phyloP scores from a whole-genome alignment of 2,329 filamentous ascomycete genomes.

The Aspergillus japonicus region DNA sequence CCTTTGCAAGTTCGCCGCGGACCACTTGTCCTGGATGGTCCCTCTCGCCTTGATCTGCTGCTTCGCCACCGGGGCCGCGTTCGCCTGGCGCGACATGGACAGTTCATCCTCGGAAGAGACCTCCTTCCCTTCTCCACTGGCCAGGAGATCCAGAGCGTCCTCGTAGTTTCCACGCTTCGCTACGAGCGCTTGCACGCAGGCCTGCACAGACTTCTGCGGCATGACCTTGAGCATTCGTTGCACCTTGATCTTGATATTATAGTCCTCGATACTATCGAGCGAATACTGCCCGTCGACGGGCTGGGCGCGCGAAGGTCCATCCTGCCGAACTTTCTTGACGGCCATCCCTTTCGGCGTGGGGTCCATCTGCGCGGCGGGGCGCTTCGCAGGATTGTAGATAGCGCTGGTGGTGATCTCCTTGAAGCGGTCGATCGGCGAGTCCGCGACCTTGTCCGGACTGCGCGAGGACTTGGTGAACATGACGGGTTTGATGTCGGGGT shows the following conservation, averaged over 20 bases:
- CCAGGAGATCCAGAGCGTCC: conserved; percentile 53
- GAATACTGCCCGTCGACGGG: conserved; percentile 45
- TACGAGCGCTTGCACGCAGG: conserved; percentile 52
- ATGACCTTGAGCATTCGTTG: conserved; percentile 52
- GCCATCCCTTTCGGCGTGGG: conserved; percentile 37
- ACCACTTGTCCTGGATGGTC: conserved; percentile 61
- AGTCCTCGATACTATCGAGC: conserved; percentile 54
- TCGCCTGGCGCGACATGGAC: conserved; percentile 23
- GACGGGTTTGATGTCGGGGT: conserved; percentile 61
- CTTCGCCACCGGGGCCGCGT: conserved; percentile 40
- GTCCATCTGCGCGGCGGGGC: conserved; percentile 46
- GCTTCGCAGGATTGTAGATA: conserved; percentile 45
- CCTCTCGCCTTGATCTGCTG: conserved; percentile 55
- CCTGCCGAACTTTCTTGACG: conserved; percentile 43
- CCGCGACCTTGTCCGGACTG: conserved; percentile 41
- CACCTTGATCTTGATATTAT: conserved; percentile 51
- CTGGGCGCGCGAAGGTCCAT: conserved; percentile 46
- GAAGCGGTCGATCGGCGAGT: conserved; percentile 44
- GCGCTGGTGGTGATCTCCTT: conserved; percentile 46
- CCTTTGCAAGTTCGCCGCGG: conserved; percentile 44
- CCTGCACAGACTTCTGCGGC: conserved; percentile 46
- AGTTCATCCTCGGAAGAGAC: conserved; percentile 45
- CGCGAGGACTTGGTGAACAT: conserved; percentile 52
- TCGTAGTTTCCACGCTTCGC: conserved; percentile 54
- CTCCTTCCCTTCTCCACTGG: conserved; percentile 37